Evolutionary conservation across 441 rosid genomes (phyloP), one percentile per base, ranked within the genome.

Genomic region (Populus hybrid): DNA sequence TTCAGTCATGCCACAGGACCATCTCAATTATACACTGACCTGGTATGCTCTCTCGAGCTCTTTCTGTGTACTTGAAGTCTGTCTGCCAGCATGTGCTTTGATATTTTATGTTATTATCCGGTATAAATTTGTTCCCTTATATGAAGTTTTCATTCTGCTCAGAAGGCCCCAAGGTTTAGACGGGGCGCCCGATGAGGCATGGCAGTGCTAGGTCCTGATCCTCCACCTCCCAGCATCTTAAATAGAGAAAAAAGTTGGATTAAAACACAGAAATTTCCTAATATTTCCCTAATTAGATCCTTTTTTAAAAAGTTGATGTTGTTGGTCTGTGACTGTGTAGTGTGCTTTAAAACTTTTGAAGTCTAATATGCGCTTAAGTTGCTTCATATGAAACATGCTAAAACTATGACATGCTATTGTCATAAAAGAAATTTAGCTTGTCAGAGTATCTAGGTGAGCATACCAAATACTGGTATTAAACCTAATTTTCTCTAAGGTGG

Each of bases 1-100:
- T 87, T 94, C 97, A 79, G 97, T 95, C 69, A 95, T 92, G 99
- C 99, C 99, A 14, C 97, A 90, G 65, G 97, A 94, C 84, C 99
- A 95, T 88, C 91, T 94, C 31, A 92, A 95, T 78, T 95, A 95
- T 80, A 83, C 88, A 23, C 81, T 95, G 79, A 94, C 98, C 81
- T 92, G 98, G 99, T 95, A 87, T 56, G 82, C 23, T 66, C 20
- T 38, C 36, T 63, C 3, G 26, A 68, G 21, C 20, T 53, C 11
- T 40, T 2, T 23, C 45, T 23, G 18, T 20, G 20, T 29, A 50
- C 50, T 6, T 64, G 1, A 65, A 14, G 5, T 28, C 24, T 45
- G 33, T 56, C 64, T 29, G 9, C 56, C 16, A 24, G 29, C 33
- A 56, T 38, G 40, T 16, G 2, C 31, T 66, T 73, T 21, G 14